Evolutionary conservation across 1,284 basidiomycete genomes (phyloP).

Genomic region (Hypsizygus ulmarius): DNA sequence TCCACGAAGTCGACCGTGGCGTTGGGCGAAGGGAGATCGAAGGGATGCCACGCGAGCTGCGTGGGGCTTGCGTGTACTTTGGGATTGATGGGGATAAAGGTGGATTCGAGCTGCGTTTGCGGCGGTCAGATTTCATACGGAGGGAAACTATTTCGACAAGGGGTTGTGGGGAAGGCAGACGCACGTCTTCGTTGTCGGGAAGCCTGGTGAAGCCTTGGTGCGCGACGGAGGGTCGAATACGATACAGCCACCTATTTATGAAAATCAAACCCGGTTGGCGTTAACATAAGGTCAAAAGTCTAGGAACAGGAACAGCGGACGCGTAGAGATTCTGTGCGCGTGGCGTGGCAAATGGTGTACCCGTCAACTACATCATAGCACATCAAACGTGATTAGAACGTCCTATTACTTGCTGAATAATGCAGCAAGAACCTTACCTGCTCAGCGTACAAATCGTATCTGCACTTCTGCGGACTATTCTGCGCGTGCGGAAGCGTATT

Average conservation of each 20-base stretch:
- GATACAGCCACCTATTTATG: conserved; percentile 54
- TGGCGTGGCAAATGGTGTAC: conserved; percentile 58
- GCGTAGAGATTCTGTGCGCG: conserved; percentile 40
- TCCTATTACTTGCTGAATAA: too few relatives aligned
- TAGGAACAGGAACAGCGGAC: conserved; percentile 23
- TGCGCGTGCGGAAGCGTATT: conserved; percentile 51
- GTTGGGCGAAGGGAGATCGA: conserved; percentile 48
- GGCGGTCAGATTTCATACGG: neutral
- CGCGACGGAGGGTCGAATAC: conserved; percentile 67
- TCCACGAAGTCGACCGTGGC: conserved; percentile 56
- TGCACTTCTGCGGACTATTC: conserved; percentile 61
- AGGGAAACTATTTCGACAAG: too few relatives aligned
- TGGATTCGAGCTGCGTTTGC: conserved; percentile 37
- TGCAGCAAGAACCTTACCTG: conserved; percentile 39
- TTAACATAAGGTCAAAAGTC: neutral
- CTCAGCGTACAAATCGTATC: conserved; percentile 63
- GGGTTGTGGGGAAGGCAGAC: conserved; percentile 22
- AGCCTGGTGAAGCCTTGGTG: conserved; percentile 60
- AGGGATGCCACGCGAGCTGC: conserved; percentile 69
- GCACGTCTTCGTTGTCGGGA: conserved; percentile 58
- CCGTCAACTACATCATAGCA: conserved; percentile 45
- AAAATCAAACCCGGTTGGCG: conserved; percentile 6
- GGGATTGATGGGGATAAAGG: conserved; percentile 58
- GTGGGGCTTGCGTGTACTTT: conserved; percentile 62
- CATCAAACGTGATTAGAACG: neutral